Percentiles rank a stretch among this genome's conserved stretches.
Evolutionary conservation across 1,284 basidiomycete genomes (phyloP).

Genomic region (Cystobasidium slooffiae): DNA sequence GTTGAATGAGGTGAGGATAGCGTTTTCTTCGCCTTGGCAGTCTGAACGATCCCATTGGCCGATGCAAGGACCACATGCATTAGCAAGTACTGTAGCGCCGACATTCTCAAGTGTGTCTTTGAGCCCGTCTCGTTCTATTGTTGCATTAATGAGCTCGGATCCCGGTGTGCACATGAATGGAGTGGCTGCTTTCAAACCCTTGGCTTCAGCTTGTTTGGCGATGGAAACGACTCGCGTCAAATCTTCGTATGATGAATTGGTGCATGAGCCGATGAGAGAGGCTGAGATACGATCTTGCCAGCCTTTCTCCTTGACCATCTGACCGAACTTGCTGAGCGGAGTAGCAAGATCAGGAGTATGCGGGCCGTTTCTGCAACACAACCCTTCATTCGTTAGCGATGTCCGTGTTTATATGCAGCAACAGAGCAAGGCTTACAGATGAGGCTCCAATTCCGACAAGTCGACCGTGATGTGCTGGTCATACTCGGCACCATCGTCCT

Average conservation of each 20-base stretch:
- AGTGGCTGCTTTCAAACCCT: slow-evolving; percentile 80
- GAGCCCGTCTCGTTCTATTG: slow-evolving; percentile 87
- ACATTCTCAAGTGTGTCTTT: slow-evolving; percentile 71
- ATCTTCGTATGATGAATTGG: slow-evolving; percentile 84
- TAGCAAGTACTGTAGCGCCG: slow-evolving; percentile 90
- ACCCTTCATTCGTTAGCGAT: slow-evolving; percentile 2
- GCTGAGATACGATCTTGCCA: slow-evolving; percentile 93
- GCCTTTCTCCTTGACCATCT: slow-evolving; percentile 77
- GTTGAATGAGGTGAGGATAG: slow-evolving; percentile 97
- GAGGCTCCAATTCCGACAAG: slow-evolving; percentile 88
- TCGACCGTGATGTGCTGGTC: slow-evolving; percentile 95
- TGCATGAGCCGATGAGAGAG: slow-evolving; percentile 93
- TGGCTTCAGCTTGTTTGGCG: slow-evolving; percentile 84
- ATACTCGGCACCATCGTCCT: slow-evolving; percentile 87
- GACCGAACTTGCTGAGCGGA: slow-evolving; percentile 86
- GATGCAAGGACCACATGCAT: slow-evolving; percentile 98
- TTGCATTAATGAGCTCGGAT: slow-evolving; percentile 95
- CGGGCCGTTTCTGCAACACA: slow-evolving; percentile 73
- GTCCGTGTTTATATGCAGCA: not conserved
- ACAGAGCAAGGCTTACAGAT: slow-evolving; percentile 60
- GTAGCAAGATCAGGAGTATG: slow-evolving; percentile 98
- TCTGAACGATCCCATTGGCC: slow-evolving; percentile 98
- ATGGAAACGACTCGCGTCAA: slow-evolving; percentile 85
- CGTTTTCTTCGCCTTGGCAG: slow-evolving; percentile 87
- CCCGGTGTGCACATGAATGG: slow-evolving; percentile 95